Base-by-base conservation (phyloP, 2,329 filamentous ascomycete genomes). In the Colletotrichum euphorbiae region DNA sequence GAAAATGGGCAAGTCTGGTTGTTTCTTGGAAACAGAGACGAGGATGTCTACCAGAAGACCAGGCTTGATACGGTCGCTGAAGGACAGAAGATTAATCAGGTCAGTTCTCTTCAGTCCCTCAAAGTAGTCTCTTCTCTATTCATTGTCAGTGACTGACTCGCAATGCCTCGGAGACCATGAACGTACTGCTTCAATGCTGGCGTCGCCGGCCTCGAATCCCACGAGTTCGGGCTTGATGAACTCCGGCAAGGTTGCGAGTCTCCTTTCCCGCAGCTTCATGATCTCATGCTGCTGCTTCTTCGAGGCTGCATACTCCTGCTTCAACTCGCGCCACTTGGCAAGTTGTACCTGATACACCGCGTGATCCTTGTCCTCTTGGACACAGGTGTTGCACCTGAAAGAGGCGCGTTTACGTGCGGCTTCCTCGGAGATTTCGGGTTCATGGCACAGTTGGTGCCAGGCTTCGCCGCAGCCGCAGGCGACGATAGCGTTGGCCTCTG, bases 1-100 rank as follows among this genome's bases (percentile, higher is more conserved):
- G 64, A 82, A 83, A 4, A 83, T 78, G 21, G 80, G 80, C 3
- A 83, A 74, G n/a, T 79, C 76, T 0, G 80, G 78, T 45, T 83
- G 80, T 52, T 75, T 79, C 63, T 77, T 80, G 7, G 81, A 79
- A n/a, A 82, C 76, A 3, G 80, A 81, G 8, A 81, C 78, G 28
- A 82, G 74, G 4, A 83, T 68, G 55, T 83, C 79, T 13, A 77
- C 75, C 2, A 83, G 74, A 11, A 83, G 78, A 38, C 80, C 78
- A 2, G 81, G 79, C 24, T 78, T 75, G 13, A 82, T 72, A 63
- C 80, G 79, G 55, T 83, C 80, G 66, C 79, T 80, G 42, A 83
- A 77, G 3, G 78, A 77, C 2, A 83, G 69, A 9, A 83, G 71
- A 36, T 80, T 80, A 24, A 83, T 73, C 0, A 81, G 73, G 58